Percentiles rank a stretch among this genome's conserved stretches.
These are phyloP conservation scores for Termitomyces sp. DNA, from an alignment of 768 basidiomycete species.

Conservation along the genomic window DNA sequence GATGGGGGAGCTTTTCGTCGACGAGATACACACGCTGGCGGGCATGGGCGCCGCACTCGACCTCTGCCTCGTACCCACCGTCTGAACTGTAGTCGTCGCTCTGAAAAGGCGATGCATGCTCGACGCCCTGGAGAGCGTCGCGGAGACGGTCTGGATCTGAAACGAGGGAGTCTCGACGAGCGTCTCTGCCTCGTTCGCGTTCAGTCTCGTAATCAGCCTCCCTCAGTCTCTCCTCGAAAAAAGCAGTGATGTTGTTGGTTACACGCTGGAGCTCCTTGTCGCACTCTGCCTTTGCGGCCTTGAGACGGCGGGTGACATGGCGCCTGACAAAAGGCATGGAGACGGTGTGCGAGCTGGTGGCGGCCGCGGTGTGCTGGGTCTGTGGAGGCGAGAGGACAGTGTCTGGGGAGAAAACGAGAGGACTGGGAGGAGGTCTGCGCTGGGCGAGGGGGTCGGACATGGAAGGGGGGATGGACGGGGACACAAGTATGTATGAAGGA, in stretches of 20 bases:
- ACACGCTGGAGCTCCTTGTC: slow-evolving; percentile 94
- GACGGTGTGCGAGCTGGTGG: slow-evolving; percentile 63
- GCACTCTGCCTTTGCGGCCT: slow-evolving; percentile 92
- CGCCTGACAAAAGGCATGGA: slow-evolving; percentile 91
- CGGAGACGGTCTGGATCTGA: slow-evolving; percentile 51
- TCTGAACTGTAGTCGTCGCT: slow-evolving; percentile 74
- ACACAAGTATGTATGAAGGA: too few relatives aligned
- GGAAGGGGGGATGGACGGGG: neutral
- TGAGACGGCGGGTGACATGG: slow-evolving; percentile 90
- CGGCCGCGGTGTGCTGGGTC: slow-evolving; percentile 31
- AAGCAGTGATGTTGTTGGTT: slow-evolving; percentile 88
- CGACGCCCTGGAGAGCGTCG: slow-evolving; percentile 57
- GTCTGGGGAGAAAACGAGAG: slow-evolving; percentile 74
- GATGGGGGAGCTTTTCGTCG: slow-evolving; percentile 25
- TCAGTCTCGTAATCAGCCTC: slow-evolving; percentile 71
- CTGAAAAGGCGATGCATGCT: slow-evolving; percentile 50
- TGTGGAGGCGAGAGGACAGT: slow-evolving; percentile 48
- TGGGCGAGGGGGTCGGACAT: slow-evolving; percentile 49
- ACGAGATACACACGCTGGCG: slow-evolving; percentile 72
- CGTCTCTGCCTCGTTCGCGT: slow-evolving; percentile 35
- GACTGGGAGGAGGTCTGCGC: slow-evolving; percentile 67
- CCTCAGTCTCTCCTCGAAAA: slow-evolving; percentile 87
- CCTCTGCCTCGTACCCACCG: slow-evolving; percentile 78
- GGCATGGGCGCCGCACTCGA: slow-evolving; percentile 56
- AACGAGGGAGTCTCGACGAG: slow-evolving; percentile 52